Conservation (phyloP, 1,284 basidiomycete genomes). For the Sporisorium exsertum region DNA sequence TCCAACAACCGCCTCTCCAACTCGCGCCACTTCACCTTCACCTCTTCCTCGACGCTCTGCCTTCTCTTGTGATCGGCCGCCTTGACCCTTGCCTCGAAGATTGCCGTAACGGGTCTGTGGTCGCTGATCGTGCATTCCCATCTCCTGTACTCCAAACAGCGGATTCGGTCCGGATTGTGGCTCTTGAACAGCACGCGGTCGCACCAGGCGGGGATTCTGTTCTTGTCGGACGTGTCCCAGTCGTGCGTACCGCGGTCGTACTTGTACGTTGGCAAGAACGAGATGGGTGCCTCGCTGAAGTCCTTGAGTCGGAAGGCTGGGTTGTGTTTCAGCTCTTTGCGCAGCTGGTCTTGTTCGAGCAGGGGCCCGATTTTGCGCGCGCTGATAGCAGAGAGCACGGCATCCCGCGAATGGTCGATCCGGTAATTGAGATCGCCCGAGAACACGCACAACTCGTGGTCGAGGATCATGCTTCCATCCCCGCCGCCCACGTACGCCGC, state of each 20-base stretch:
- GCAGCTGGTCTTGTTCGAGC: slow-evolving; percentile 85
- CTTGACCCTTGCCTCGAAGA: slow-evolving; percentile 48
- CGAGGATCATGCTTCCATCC: slow-evolving; percentile 90
- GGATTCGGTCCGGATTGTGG: slow-evolving; percentile 75
- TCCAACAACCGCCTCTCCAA: slow-evolving; percentile 25
- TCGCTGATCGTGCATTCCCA: slow-evolving; percentile 69
- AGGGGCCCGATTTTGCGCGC: slow-evolving; percentile 77
- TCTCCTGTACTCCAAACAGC: slow-evolving; percentile 59
- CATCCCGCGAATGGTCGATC: slow-evolving; percentile 87
- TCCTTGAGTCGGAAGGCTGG: slow-evolving; percentile 84
- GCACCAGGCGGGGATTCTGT: slow-evolving; percentile 92
- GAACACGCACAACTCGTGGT: slow-evolving; percentile 93
- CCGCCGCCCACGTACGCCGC: slow-evolving; percentile 87
- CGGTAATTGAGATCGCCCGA: slow-evolving; percentile 78
- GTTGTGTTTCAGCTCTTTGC: slow-evolving; percentile 86
- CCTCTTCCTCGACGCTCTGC: slow-evolving; percentile 21
- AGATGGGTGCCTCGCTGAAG: slow-evolving; percentile 79
- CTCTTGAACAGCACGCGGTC: slow-evolving; percentile 85
- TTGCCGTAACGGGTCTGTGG: slow-evolving; percentile 66
- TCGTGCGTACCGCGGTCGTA: slow-evolving; percentile 81
- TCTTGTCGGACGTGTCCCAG: slow-evolving; percentile 90
- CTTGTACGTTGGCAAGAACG: slow-evolving; percentile 84
- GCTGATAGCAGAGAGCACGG: slow-evolving; percentile 78
- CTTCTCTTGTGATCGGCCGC: slow-evolving; percentile 29
- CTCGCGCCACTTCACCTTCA: slow-evolving; percentile 17